Evolutionary conservation across 176 grass and related monocot genomes (phyloP).

Genomic region (Zea luxurians): DNA sequence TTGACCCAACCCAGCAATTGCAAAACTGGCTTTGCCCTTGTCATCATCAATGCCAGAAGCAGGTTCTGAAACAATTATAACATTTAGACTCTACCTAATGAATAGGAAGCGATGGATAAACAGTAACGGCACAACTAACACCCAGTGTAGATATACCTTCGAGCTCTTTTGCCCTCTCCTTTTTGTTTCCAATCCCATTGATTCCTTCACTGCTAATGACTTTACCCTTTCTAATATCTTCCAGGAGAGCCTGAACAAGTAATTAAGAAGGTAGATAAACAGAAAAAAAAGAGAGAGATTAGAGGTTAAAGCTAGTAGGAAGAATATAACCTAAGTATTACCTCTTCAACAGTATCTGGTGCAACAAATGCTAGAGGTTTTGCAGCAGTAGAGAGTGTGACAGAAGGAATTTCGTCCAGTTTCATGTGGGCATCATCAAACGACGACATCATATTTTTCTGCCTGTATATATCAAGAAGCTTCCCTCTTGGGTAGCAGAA

Average conservation of each 20-base stretch:
- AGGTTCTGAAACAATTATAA: slow-evolving; percentile 44
- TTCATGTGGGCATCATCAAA: slow-evolving; percentile 44
- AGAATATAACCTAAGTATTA: slow-evolving; percentile 28
- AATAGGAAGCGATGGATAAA: neutral
- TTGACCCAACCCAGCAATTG: slow-evolving; percentile 31
- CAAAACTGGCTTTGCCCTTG: slow-evolving; percentile 38
- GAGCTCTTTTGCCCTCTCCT: slow-evolving; percentile 34
- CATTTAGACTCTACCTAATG: slow-evolving; percentile 31
- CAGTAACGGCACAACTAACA: neutral
- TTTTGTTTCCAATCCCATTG: slow-evolving; percentile 38
- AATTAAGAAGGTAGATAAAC: slow-evolving; percentile 25
- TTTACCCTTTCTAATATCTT: slow-evolving; percentile 88
- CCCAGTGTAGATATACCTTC: slow-evolving; percentile 46
- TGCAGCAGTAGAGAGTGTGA: slow-evolving; percentile 61
- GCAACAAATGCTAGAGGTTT: slow-evolving; percentile 79
- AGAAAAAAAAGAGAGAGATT: neutral
- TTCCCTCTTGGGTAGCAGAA: slow-evolving; percentile 91
- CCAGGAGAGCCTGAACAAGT: slow-evolving; percentile 57
- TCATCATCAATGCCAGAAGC: slow-evolving; percentile 28
- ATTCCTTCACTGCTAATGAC: slow-evolving; percentile 53
- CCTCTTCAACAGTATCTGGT: slow-evolving; percentile 77
- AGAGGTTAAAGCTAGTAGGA: neutral
- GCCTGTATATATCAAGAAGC: slow-evolving; percentile 96
- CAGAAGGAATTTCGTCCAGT: slow-evolving; percentile 65
- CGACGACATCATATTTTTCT: slow-evolving; percentile 44